Conservation (phyloP, 768 basidiomycete species). For the Galerina sulciceps region DNA sequence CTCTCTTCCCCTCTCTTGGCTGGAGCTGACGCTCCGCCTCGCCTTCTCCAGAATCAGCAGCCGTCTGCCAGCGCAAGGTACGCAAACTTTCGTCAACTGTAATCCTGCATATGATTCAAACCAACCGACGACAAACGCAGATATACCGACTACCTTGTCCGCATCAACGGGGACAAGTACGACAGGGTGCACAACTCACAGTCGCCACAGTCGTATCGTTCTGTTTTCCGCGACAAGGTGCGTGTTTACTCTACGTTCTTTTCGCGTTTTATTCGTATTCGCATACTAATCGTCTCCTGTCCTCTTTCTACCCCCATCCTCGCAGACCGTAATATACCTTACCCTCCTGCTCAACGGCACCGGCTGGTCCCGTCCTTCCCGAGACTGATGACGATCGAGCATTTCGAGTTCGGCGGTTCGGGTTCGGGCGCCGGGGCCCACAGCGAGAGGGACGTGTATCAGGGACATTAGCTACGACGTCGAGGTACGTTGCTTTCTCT, state of each 20-base stretch:
- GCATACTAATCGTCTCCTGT: not conserved
- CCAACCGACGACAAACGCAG: no score
- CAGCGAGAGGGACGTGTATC: conserved; percentile 67
- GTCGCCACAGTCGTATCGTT: conserved; percentile 67
- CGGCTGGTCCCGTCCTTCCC: conserved; percentile 85
- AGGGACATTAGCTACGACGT: conserved; percentile 92
- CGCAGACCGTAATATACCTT: conserved; percentile 81
- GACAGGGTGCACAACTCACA: conserved; percentile 73
- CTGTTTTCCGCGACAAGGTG: conserved; percentile 75
- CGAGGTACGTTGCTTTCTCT: conserved; percentile 44
- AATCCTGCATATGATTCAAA: no score
- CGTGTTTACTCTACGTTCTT: no score
- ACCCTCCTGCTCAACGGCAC: conserved; percentile 86
- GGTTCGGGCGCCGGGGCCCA: conserved; percentile 61
- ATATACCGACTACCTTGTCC: conserved; percentile 79
- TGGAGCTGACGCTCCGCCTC: not conserved
- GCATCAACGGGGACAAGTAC: conserved; percentile 60
- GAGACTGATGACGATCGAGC: conserved; percentile 72
- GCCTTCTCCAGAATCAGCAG: conserved; percentile 3
- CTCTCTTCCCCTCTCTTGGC: no score
- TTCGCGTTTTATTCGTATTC: no score
- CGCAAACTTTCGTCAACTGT: no score
- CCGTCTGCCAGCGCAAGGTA: conserved; percentile 45
- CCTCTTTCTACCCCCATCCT: no score
- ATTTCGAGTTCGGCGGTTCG: conserved; percentile 59